A percentile compares a stretch with the other conserved stretches of the same genome.
Evolutionary conservation across 225 moss, liverwort and hornwort species (phyloP).

Genomic region (Anthoceros angustus): DNA sequence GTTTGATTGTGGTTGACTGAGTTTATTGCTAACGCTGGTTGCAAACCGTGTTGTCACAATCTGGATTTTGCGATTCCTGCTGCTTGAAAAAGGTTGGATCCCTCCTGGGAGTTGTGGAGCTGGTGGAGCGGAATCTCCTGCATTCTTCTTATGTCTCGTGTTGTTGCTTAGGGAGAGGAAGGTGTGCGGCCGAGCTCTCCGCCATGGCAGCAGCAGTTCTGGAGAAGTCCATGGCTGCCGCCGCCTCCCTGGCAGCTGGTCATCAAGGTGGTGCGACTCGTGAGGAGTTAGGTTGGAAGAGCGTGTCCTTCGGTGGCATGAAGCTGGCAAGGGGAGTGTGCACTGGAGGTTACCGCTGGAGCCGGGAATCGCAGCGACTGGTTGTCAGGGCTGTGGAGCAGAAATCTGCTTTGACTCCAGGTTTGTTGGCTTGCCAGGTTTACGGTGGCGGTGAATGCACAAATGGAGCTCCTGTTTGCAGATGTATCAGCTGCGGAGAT

Average conservation of each 20-base stretch:
- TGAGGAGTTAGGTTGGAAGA: neutral
- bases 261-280: neutral
- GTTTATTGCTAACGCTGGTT: too few relatives aligned
- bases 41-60: too few relatives aligned
- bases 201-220: neutral
- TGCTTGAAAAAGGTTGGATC: too few relatives aligned
- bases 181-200: neutral
- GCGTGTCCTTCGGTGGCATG: neutral
- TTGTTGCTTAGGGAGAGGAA: neutral
- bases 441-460: neutral
- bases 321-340: neutral
- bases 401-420: neutral
- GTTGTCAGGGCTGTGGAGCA: neutral
- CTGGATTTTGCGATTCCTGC: too few relatives aligned
- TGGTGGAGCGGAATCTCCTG: neutral
- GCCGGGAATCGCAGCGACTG: neutral
- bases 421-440: neutral
- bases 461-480: neutral
- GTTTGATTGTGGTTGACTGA: too few relatives aligned
- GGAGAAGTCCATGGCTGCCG: neutral
- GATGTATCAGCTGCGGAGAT: neutral
- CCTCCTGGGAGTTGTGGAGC: neutral
- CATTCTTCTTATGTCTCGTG: neutral
- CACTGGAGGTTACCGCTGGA: neutral
- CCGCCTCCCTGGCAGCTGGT: neutral